A percentile compares a stretch with the other conserved stretches of the same genome.
Evolutionary conservation across 805 yeast species (phyloP).

Genomic region (Lachancea nothofagi): DNA sequence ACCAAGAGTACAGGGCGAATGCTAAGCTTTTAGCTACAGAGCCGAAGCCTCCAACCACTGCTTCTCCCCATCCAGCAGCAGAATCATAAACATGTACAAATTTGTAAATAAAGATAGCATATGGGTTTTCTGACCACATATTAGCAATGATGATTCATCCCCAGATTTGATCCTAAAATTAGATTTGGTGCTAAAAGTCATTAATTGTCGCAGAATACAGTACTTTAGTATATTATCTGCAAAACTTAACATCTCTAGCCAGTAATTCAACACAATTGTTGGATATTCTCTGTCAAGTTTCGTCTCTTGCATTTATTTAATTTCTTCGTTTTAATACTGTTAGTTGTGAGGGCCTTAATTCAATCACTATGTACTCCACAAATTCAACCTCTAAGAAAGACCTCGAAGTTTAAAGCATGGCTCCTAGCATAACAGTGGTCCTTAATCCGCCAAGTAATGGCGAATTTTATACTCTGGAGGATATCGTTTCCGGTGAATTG

Average conservation of each 20-base stretch:
- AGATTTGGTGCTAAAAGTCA: too few relatives aligned
- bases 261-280: too few relatives aligned
- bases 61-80: constrained; percentile 7
- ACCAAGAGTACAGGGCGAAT: constrained; percentile 9
- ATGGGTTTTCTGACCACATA: not conserved
- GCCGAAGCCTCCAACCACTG: constrained; percentile 1
- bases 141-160: not conserved
- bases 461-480: constrained; percentile 28
- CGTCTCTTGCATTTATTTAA: too few relatives aligned
- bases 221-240: too few relatives aligned
- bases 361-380: too few relatives aligned
- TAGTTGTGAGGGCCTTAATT: too few relatives aligned
- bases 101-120: not conserved
- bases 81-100: constrained; percentile 5
- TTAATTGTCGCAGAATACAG: too few relatives aligned
- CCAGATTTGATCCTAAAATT: too few relatives aligned
- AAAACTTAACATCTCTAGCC: too few relatives aligned
- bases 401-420: constrained; percentile 15
- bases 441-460: constrained; percentile 29
- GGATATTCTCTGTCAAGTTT: too few relatives aligned
- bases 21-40: constrained; percentile 4
- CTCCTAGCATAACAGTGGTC: constrained; percentile 17
- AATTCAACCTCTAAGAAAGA: not conserved
- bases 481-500: constrained; percentile 26
- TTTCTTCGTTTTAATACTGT: too few relatives aligned